Evolutionary conservation across 495 filamentous ascomycete genomes (phyloP), one percentile per base, ranked within the genome.

Genomic region (Achaetomiella virescens): DNA sequence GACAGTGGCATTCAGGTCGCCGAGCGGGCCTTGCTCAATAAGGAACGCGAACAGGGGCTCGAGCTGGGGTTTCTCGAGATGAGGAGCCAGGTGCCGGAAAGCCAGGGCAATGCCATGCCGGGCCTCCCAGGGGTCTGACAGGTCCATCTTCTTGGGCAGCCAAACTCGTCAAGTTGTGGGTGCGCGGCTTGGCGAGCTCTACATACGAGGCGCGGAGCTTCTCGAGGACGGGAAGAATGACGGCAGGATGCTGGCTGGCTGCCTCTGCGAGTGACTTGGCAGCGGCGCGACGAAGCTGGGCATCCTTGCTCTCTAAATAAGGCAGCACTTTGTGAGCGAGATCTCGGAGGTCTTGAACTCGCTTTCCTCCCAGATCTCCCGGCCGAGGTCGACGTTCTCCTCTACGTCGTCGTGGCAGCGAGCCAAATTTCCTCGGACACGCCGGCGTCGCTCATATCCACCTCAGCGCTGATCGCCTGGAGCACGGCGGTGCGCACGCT

Each of bases 341-440:
- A 5, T 85, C 49, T 84, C 78, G 0, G 67, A 64, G n/a, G 88
- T 70, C 58, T 90, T 74, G 45, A 98, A 82, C 1, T 80, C 87
- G 66, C 91, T 96, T 57, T 95, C 92, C 67, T 96, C 89, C 93
- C 95, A 97, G 35, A 97, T 97, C 0, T 88, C 82, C 25, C 79
- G 80, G 2, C 86, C 92, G 27, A 96, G 75, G 36, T 95, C 89
- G 6, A 76, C 79, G 61, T 97, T 97, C 63, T 97, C 93, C 12
- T 90, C 84, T 0, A 88, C 81, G 54, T 93, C 88, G 56, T 98
- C 93, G 63, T 97, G 91, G 68, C 82, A 92, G 84, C 85, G 21
- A 98, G 77, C 92, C 92, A 97, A 12, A 97, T 87, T 61, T 97
- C 89, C 55, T 90, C 88, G 9, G 84, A 91, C 65, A 90, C 92